phyloP scores from a whole-genome alignment of 208 protist genomes.

The Trypanosoma melophagium region DNA sequence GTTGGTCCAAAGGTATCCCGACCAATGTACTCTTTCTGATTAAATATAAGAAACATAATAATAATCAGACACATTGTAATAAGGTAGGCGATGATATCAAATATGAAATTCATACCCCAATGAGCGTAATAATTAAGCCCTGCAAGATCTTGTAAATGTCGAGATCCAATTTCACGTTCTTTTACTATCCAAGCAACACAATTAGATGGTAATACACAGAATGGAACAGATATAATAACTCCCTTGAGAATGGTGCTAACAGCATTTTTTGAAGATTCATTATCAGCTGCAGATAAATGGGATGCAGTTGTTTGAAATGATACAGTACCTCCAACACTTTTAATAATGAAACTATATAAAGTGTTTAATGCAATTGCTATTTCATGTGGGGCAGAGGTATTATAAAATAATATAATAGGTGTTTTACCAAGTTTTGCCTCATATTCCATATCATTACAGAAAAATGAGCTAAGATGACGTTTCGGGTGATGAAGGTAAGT shows the following conservation, averaged over 20 bases:
- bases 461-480: slow-evolving; percentile 5
- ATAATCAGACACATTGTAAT: slow-evolving; percentile 67
- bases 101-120: slow-evolving; percentile 80
- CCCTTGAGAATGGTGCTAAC: slow-evolving; percentile 51
- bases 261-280: slow-evolving; percentile 4
- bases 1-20: slow-evolving; percentile 39
- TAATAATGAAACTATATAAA: not conserved
- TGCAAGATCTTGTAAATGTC: slow-evolving; percentile 79
- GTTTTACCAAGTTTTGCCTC: slow-evolving; percentile 28
- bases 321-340: not conserved
- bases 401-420: slow-evolving; percentile 3
- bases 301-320: not conserved
- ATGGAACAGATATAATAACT: slow-evolving; percentile 72
- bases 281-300: not conserved
- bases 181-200: slow-evolving; percentile 78
- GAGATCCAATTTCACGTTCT: slow-evolving; percentile 68
- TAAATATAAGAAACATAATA: slow-evolving; percentile 62
- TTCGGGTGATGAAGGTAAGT: slow-evolving; percentile 1
- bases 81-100: slow-evolving; percentile 61
- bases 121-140: slow-evolving; percentile 65
- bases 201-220: slow-evolving; percentile 63
- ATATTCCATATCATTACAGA: slow-evolving; percentile 1
- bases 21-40: slow-evolving; percentile 56
- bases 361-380: not conserved
- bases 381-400: not conserved